Evolutionary conservation across 1,139 yeast genomes (phyloP), one percentile per base, ranked within the genome.

Genomic region (Saccharomyces hybrid): DNA sequence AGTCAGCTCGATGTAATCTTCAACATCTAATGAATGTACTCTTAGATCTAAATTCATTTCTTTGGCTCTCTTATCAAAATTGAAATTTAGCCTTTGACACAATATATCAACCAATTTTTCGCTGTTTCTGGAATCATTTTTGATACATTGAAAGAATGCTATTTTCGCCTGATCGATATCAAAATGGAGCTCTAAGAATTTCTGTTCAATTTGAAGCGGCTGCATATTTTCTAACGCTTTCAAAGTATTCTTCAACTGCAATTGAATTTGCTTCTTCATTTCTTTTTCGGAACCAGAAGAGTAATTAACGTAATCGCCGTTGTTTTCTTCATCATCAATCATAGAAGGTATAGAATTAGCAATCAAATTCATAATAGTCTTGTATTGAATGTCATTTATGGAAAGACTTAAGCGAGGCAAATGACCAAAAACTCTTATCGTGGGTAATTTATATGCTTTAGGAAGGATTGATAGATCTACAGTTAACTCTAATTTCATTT

Each of bases 341-440:
- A 83, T 73, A 50, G 78, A 74, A 1, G 97, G 97, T 16, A 91
- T 76, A 29, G 87, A 82, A 25, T 76, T 78, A 56, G 86, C 87
- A 50, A 90, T 73, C 49, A 93, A 75, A 55, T 84, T 82, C 91
- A 93, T 84, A 64, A 93, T 75, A 0, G 91, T 82, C 67, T 89
- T 88, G 72, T 95, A 95, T 65, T 95, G 97, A 62, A 84, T 86
- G 67, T 95, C 99, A 61, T 89, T 88, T 66, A 93, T 72, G 28
- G 87, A 79, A 7, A 95, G 82, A 34, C 77, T 76, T 58, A 95
- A 77, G 38, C 75, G 74, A 0, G 97, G 96, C n/a, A 95, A 79
- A 58, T 83, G 83, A 13, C 96, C 97, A 26, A 89, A 82, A 2
- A 91, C 74, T 64, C 81, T 84, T 60, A 89, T 76, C 61, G 79